Base-by-base conservation (phyloP, 2,329 filamentous ascomycete species). In the Podosphaera fusca region DNA sequence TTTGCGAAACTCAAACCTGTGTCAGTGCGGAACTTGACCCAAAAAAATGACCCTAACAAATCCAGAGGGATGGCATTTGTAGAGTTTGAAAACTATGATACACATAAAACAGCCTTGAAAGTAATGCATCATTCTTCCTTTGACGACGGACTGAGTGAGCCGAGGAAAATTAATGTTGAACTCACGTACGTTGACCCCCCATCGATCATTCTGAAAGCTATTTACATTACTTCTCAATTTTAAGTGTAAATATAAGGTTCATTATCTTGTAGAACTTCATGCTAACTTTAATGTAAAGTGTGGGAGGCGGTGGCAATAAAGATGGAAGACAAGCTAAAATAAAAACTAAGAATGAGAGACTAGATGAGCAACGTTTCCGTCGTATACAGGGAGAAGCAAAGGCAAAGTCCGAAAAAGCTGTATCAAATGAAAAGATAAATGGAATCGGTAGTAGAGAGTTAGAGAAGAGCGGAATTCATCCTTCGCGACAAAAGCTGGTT, bases 41-140 rank as follows among this genome's bases (percentile, higher is more conserved):
- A 85, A 64, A 80, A 80, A 62, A 72, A 73, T 56, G 74, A 80
- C 61, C 75, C 77, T 10, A 74, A 73, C 57, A 79, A 81, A 61
- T 49, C 79, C 65, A 83, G 83, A 63, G 86, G 87, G 40, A 84
- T 85, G 64, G 87, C 86, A 4, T 94, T 95, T 69, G 74, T 96
- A 63, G 90, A 96, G 70, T 96, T 95, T 67, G 81, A 81, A 61
- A 77, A 81, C 63, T 94, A 82, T 71, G 85, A 89, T 70, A 80
- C 84, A 67, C 94, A 95, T 87, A 85, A 94, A 74, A 92, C 87
- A 36, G 94, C 87, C 67, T 75, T 96, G 59, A 86, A 89, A 70
- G 80, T 87, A 61, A 90, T 90, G 71, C 89, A 96, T 71, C 89
- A 95, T 71, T 84, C 80, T 59, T 76, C 76, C 61, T 94, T 95